Conservation (phyloP, 768 basidiomycete genomes). For the Pulveroboletus ravenelii region DNA sequence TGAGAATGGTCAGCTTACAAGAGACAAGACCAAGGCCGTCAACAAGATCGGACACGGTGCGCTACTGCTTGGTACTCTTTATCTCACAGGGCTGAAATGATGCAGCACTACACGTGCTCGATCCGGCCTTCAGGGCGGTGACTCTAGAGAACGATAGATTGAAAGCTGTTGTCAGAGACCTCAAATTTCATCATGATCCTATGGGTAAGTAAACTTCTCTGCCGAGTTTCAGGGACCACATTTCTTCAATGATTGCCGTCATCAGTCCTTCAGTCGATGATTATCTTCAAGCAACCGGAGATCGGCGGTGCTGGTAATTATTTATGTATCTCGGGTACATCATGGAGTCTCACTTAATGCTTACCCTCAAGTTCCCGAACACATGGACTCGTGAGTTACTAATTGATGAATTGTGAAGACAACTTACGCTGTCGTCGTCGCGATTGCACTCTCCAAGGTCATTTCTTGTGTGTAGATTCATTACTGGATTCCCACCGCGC, state of each 20-base stretch:
- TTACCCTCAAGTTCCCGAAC: conserved; percentile 63
- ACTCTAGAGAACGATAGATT: conserved; percentile 79
- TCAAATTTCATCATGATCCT: conserved; percentile 83
- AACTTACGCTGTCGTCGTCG: neutral
- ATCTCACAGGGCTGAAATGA: conserved; percentile 1
- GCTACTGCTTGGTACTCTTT: neutral
- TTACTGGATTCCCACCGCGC: neutral
- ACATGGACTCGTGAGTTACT: conserved; percentile 83
- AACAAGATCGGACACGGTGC: conserved; percentile 95
- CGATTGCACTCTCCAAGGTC: conserved; percentile 40
- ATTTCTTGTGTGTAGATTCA: conserved; percentile 52
- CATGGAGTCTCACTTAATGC: neutral
- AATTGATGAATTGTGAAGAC: neutral
- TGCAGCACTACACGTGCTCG: conserved; percentile 79
- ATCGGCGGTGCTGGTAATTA: conserved; percentile 86
- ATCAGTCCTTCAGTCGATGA: conserved; percentile 85
- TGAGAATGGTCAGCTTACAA: conserved; percentile 59
- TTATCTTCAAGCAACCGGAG: conserved; percentile 90
- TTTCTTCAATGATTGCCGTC: neutral
- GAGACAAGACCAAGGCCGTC: conserved; percentile 71
- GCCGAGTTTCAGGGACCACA: neutral
- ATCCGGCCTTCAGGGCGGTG: conserved; percentile 72
- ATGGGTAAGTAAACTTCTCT: conserved; percentile 47
- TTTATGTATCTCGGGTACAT: neutral
- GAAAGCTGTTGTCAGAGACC: conserved; percentile 63